Percentiles rank a stretch among this genome's conserved stretches.
phyloP scores from a whole-genome alignment of 2,329 filamentous ascomycete species.

The Epichloe glyceriae region DNA sequence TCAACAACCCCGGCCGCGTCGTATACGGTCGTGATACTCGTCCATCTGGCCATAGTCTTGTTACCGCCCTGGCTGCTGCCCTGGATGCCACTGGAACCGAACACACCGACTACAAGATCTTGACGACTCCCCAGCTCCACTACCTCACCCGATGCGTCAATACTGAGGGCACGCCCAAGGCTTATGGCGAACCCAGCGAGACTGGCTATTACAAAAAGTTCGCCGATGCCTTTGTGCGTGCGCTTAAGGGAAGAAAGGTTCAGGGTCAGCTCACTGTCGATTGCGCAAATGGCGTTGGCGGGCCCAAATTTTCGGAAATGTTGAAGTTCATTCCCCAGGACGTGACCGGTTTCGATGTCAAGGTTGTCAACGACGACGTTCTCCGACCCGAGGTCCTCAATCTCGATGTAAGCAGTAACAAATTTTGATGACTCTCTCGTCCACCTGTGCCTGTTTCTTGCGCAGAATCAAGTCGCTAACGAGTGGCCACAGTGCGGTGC shows the following conservation, averaged over 20 bases:
- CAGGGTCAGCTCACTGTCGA: constrained; percentile 71
- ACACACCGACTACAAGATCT: constrained; percentile 72
- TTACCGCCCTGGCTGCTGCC: constrained; percentile 65
- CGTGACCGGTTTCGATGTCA: constrained; percentile 63
- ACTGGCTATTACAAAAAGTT: constrained; percentile 93
- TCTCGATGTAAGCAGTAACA: constrained; percentile 51
- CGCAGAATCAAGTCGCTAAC: background rate
- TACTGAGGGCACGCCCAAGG: constrained; percentile 72
- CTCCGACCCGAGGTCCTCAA: constrained; percentile 83
- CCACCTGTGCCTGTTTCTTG: background rate
- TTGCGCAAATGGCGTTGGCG: constrained; percentile 93
- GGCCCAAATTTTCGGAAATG: constrained; percentile 76
- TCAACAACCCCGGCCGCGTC: constrained; percentile 59
- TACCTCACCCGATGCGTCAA: constrained; percentile 93
- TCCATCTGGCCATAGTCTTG: constrained; percentile 76
- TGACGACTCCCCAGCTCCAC: constrained; percentile 96
- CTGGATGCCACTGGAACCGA: constrained; percentile 63
- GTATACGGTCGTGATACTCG: constrained; percentile 88
- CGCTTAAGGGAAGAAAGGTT: constrained; percentile 65
- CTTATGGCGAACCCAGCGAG: constrained; percentile 83
- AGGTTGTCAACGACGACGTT: constrained; percentile 85
- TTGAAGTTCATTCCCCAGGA: constrained; percentile 67
- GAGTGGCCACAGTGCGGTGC: constrained; percentile 58
- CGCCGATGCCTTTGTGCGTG: constrained; percentile 66
- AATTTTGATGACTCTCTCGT: no score